These are phyloP conservation scores for Penicillium ochrochloron DNA, from an alignment of 495 filamentous ascomycete species.

Conservation along the genomic window DNA sequence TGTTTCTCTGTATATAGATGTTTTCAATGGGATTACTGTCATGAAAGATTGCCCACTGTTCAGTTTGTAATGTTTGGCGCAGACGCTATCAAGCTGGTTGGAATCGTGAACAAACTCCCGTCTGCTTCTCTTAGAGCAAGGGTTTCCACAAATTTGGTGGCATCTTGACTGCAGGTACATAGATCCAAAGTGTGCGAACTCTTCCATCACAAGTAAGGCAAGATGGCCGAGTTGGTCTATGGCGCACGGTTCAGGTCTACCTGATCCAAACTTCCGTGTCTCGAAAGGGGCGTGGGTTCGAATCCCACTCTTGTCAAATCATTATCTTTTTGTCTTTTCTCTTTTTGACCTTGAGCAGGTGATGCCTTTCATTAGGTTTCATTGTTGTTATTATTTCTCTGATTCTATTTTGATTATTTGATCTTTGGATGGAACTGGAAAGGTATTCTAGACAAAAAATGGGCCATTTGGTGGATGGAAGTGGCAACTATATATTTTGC, in stretches of 20 bases:
- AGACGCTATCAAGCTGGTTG: not conserved
- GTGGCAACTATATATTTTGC: too few species aligned
- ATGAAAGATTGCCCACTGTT: not conserved
- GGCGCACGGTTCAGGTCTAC: slow-evolving; percentile 42
- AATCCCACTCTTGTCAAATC: slow-evolving; percentile 45
- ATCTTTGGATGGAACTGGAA: too few species aligned
- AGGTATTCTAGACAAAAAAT: too few species aligned
- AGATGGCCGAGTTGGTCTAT: slow-evolving; percentile 47
- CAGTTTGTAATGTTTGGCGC: not conserved
- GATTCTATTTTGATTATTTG: too few species aligned
- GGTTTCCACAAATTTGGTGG: not conserved
- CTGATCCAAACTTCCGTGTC: slow-evolving; percentile 35
- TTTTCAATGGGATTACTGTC: slow-evolving; percentile 1
- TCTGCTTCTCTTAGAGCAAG: too few species aligned
- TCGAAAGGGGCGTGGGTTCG: slow-evolving; percentile 42
- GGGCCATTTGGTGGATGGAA: too few species aligned
- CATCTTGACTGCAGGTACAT: not conserved
- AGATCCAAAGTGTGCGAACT: not conserved
- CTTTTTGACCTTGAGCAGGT: not conserved
- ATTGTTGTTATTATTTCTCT: not conserved
- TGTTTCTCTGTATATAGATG: slow-evolving; percentile 2
- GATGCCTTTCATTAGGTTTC: too few species aligned
- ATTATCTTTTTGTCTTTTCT: slow-evolving; percentile 22
- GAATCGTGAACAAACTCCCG: too few species aligned
- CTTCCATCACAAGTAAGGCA: slow-evolving; percentile 27